Base-by-base conservation (phyloP, 106 monocot species). In the Apostasia shenzhenica region DNA sequence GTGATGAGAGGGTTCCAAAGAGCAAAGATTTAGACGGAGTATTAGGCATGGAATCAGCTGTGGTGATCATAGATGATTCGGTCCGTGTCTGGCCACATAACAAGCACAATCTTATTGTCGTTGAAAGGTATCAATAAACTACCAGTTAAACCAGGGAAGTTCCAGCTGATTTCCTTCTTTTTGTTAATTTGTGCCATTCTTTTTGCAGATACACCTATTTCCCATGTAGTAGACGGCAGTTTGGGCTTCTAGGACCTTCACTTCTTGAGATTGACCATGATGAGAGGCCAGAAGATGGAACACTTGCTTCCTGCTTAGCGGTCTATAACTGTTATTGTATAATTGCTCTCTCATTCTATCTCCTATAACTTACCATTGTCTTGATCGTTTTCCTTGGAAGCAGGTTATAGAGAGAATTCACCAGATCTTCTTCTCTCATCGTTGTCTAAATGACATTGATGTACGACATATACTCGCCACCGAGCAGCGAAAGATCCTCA, bases 51-150 rank as follows among this genome's bases (percentile, higher is more conserved):
- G 99, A 99, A 66, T 93, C 93, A 12, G 92, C 87, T 40, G 99
- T 99, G 26, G 93, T 99, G 72, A 93, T 99, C 45, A 99, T 99
- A 14, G 99, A 99, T 77, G 99, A 99, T 70, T 90, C 93, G 6
- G 59, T 84, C 45, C 85, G 80, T 42, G 90, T 99, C 47, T 99
- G 99, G 99, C 99, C 99, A 4, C 99, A 99, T 66, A 81, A 99
- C 70, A 90, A 84, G 52, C 99, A 78, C 78, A 99, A 99, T 49
- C 76, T 99, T 61, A 99, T 99, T 42, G 80, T 90, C 62, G 93
- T 99, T 2, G 99, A 99, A 64, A 90, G 99, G 99, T 99, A 81
- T n/a, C 55, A 63, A 11, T 56, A 41, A 44, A 10, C 14, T 12
- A 74, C 3, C 5, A 0, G n/a, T 45, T 61, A 41, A 45, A 2